Conservation (phyloP, 495 filamentous ascomycete species). For the Pseudotulostoma volvatum region DNA sequence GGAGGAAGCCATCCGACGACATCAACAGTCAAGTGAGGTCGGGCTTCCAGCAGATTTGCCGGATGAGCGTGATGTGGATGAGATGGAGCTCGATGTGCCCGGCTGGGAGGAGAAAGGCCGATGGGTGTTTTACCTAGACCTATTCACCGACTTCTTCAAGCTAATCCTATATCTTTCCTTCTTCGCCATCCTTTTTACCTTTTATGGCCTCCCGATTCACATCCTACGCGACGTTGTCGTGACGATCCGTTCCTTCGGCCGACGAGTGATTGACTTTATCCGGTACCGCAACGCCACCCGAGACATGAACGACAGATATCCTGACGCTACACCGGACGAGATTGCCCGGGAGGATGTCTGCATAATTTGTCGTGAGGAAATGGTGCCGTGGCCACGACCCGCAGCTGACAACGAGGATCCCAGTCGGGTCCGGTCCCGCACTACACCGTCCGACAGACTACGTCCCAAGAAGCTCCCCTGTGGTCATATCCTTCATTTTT, state of each 20-base stretch:
- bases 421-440: slow-evolving; percentile 16
- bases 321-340: slow-evolving; percentile 81
- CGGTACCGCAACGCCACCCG: slow-evolving; percentile 75
- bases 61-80: slow-evolving; percentile 65
- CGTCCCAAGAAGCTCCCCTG: slow-evolving; percentile 93
- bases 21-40: slow-evolving; percentile 18
- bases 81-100: slow-evolving; percentile 82
- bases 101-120: slow-evolving; percentile 96
- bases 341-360: slow-evolving; percentile 76
- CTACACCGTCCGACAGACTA: slow-evolving; percentile 53
- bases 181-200: slow-evolving; percentile 81
- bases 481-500: slow-evolving; percentile 86
- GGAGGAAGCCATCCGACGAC: slow-evolving; percentile 31
- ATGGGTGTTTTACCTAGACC: slow-evolving; percentile 80
- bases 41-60: slow-evolving; percentile 28
- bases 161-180: slow-evolving; percentile 76
- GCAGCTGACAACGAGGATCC: slow-evolving; percentile 9
- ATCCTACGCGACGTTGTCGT: slow-evolving; percentile 91
- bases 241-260: slow-evolving; percentile 78
- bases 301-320: slow-evolving; percentile 84
- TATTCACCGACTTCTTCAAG: slow-evolving; percentile 82
- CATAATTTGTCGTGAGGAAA: slow-evolving; percentile 95
- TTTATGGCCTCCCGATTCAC: slow-evolving; percentile 90
- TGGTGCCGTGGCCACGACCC: slow-evolving; percentile 50
- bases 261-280: slow-evolving; percentile 71